Conservation (phyloP, 164 flowering plant genomes). For the Chloranthus sessilifolius region DNA sequence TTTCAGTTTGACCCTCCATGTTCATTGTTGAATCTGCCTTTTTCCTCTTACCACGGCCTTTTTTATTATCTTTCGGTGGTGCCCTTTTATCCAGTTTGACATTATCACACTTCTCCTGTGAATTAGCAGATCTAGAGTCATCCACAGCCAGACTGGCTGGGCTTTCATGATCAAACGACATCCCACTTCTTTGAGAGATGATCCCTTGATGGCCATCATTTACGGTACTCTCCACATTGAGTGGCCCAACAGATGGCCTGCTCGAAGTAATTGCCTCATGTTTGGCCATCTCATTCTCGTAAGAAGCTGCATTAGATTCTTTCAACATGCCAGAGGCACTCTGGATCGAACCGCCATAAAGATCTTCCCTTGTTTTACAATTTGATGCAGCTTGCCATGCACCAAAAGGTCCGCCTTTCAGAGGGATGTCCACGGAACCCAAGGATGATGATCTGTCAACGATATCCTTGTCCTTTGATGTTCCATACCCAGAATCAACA, state of each 20-base stretch:
- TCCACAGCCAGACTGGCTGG: slow-evolving; percentile 45
- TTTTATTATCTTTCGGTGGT: slow-evolving; percentile 46
- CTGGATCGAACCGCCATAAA: slow-evolving; percentile 49
- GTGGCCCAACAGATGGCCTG: slow-evolving; percentile 55
- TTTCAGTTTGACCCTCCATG: slow-evolving; percentile 33
- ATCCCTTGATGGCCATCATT: slow-evolving; percentile 61
- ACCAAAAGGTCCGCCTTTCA: slow-evolving; percentile 16
- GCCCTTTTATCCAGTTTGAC: slow-evolving; percentile 37
- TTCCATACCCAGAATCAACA: slow-evolving; percentile 44
- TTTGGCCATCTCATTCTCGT: slow-evolving; percentile 46
- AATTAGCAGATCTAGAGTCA: slow-evolving; percentile 68
- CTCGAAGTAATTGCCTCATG: slow-evolving; percentile 37
- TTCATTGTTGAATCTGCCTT: slow-evolving; percentile 42
- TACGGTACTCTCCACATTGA: slow-evolving; percentile 26
- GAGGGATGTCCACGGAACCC: slow-evolving; percentile 11
- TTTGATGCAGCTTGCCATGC: slow-evolving; percentile 23
- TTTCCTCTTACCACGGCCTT: slow-evolving; percentile 51
- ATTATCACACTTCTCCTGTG: slow-evolving; percentile 52
- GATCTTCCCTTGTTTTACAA: slow-evolving; percentile 19
- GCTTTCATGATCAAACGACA: slow-evolving; percentile 69
- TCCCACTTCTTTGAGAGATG: slow-evolving; percentile 46
- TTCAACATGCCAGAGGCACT: slow-evolving; percentile 28
- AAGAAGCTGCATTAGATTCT: slow-evolving; percentile 40
- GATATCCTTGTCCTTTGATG: slow-evolving; percentile 16
- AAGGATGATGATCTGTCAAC: slow-evolving; percentile 8